These are phyloP conservation scores for Ashbya aceris DNA, from an alignment of 1,139 yeast species.

Conservation along the genomic window DNA sequence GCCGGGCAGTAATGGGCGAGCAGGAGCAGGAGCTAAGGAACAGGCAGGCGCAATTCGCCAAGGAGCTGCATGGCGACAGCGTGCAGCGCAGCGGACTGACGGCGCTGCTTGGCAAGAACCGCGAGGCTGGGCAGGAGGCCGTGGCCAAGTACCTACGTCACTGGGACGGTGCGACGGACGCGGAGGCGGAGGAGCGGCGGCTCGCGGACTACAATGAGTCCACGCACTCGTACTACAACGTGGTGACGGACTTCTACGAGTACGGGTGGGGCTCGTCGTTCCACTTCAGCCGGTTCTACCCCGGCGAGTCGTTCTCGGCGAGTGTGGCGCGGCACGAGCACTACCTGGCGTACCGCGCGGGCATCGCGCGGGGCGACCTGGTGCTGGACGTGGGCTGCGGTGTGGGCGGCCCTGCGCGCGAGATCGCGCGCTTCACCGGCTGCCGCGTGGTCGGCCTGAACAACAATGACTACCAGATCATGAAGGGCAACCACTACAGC, in stretches of 20 bases:
- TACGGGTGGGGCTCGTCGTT: slow-evolving; percentile 99
- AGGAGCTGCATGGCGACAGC: slow-evolving; percentile 75
- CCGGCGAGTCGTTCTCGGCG: slow-evolving; percentile 88
- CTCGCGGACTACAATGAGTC: slow-evolving; percentile 77
- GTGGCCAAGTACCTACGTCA: slow-evolving; percentile 87
- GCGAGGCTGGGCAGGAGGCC: slow-evolving; percentile 73
- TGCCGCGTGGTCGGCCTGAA: slow-evolving; percentile 83
- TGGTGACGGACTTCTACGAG: slow-evolving; percentile 93
- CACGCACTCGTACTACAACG: slow-evolving; percentile 92
- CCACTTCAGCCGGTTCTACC: slow-evolving; percentile 91
- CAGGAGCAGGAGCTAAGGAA: slow-evolving; percentile 30
- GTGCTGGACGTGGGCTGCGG: slow-evolving; percentile 99
- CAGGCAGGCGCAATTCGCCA: slow-evolving; percentile 52
- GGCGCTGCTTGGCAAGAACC: slow-evolving; percentile 71
- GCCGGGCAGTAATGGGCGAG: slow-evolving; percentile 10
- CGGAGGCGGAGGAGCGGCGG: slow-evolving; percentile 64
- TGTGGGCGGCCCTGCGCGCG: slow-evolving; percentile 99
- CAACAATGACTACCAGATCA: slow-evolving; percentile 95
- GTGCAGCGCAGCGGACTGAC: slow-evolving; percentile 59
- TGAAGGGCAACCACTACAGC: slow-evolving; percentile 82
- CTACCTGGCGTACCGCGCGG: slow-evolving; percentile 82
- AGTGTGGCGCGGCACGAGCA: slow-evolving; percentile 98
- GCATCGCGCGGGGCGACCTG: slow-evolving; percentile 65
- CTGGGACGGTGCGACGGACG: slow-evolving; percentile 86
- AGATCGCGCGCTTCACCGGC: slow-evolving; percentile 84